Percentiles rank a stretch among this genome's conserved stretches.
Conservation (phyloP, 2,329 filamentous ascomycete species). For the Phoma sp. region DNA sequence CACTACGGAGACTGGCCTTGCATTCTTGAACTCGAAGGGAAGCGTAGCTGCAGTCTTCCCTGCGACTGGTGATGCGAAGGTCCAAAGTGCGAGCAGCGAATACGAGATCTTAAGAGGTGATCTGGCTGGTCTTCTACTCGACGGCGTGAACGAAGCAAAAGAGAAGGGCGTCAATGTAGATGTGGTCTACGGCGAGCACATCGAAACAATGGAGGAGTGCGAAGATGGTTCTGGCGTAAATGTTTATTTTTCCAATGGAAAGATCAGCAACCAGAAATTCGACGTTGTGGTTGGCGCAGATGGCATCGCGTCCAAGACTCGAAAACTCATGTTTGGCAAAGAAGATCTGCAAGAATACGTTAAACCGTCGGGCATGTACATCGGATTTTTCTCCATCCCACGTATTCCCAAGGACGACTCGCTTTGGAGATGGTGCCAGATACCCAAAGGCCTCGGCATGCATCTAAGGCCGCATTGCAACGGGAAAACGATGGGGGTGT, state of each 20-base stretch:
- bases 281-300: slow-evolving; percentile 42
- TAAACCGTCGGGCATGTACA: slow-evolving; percentile 33
- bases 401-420: slow-evolving; percentile 25
- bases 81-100: slow-evolving; percentile 33
- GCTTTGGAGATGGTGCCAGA: slow-evolving; percentile 35
- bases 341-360: slow-evolving; percentile 24
- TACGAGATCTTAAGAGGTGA: slow-evolving; percentile 44
- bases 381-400: slow-evolving; percentile 43
- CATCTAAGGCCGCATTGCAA: slow-evolving; percentile 38
- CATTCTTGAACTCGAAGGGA: slow-evolving; percentile 39
- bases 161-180: slow-evolving; percentile 21
- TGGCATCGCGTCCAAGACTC: slow-evolving; percentile 33
- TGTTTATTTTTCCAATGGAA: slow-evolving; percentile 34
- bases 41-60: slow-evolving; percentile 28
- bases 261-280: slow-evolving; percentile 25
- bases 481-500: slow-evolving; percentile 32
- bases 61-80: slow-evolving; percentile 31
- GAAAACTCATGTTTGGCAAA: slow-evolving; percentile 34
- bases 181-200: slow-evolving; percentile 30
- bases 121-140: slow-evolving; percentile 44
- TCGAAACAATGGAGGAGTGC: slow-evolving; percentile 27
- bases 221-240: slow-evolving; percentile 25
- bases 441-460: slow-evolving; percentile 29
- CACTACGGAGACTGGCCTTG: slow-evolving; percentile 52
- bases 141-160: slow-evolving; percentile 24